Percentiles rank a stretch among this genome's conserved stretches.
phyloP scores from a whole-genome alignment of 169 alveolate genomes.

The Plasmodium adleri region DNA sequence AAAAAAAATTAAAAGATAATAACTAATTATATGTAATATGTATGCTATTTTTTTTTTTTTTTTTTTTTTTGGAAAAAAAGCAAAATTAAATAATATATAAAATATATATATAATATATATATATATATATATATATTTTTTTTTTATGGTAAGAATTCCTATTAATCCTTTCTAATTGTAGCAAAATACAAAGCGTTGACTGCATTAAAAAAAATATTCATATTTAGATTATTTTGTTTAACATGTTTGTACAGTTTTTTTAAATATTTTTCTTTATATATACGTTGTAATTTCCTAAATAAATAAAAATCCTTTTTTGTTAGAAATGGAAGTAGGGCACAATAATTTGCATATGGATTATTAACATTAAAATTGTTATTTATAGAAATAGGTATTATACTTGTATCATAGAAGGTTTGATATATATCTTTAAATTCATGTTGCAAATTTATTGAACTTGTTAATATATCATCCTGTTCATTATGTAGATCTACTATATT shows the following conservation, averaged over 20 bases:
- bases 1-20: too few species aligned
- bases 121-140: too few species aligned
- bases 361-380: slow-evolving; percentile 46
- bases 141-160: neutral
- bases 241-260: slow-evolving; percentile 39
- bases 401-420: slow-evolving; percentile 39
- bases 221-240: slow-evolving; percentile 28
- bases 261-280: slow-evolving; percentile 72
- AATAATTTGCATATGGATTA: slow-evolving; percentile 83
- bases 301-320: slow-evolving; percentile 63
- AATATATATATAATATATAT: too few species aligned
- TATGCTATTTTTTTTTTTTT: too few species aligned
- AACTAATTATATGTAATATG: too few species aligned
- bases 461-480: too few species aligned
- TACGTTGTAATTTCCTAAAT: slow-evolving; percentile 46
- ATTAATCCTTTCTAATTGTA: neutral
- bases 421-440: slow-evolving; percentile 32
- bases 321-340: slow-evolving; percentile 84
- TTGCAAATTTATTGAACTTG: neutral
- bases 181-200: slow-evolving; percentile 46
- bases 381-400: slow-evolving; percentile 23
- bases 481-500: too few species aligned
- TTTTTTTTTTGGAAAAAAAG: too few species aligned
- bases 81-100: too few species aligned
- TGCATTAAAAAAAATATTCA: slow-evolving; percentile 60